Evolutionary conservation across 2,329 filamentous ascomycete genomes (phyloP).

Genomic region (Fusarium miscanthi): DNA sequence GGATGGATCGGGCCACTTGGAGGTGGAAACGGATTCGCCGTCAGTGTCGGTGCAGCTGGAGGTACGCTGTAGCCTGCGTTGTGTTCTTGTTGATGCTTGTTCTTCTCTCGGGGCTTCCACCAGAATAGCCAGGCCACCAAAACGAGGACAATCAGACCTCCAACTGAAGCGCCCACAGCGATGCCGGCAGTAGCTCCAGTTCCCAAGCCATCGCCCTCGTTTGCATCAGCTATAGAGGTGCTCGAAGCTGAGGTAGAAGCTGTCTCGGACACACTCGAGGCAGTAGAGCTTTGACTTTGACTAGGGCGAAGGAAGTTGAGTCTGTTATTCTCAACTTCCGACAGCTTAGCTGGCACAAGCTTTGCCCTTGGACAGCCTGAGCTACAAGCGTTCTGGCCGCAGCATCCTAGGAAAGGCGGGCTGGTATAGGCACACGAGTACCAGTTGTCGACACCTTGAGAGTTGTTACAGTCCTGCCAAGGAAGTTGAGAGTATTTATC

Average conservation of each 20-base stretch:
- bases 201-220: slow-evolving; percentile 18
- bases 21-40: slow-evolving; percentile 28
- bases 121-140: slow-evolving; percentile 39
- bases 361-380: slow-evolving; percentile 22
- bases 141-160: slow-evolving; percentile 23
- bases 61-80: neutral
- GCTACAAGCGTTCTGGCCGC: slow-evolving; percentile 42
- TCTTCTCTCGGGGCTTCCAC: slow-evolving; percentile 40
- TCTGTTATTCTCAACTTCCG: slow-evolving; percentile 20
- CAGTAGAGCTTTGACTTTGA: neutral
- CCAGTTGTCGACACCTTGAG: slow-evolving; percentile 43
- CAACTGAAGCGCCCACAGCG: slow-evolving; percentile 30
- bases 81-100: slow-evolving; percentile 2
- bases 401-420: slow-evolving; percentile 56
- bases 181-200: slow-evolving; percentile 40
- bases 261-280: slow-evolving; percentile 7
- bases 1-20: neutral
- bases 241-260: slow-evolving; percentile 14
- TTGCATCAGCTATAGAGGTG: neutral
- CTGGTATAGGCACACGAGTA: slow-evolving; percentile 49
- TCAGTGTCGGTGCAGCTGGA: slow-evolving; percentile 11
- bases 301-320: slow-evolving; percentile 31
- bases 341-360: slow-evolving; percentile 29
- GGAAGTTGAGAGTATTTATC: slow-evolving; percentile 47
- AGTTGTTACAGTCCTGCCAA: slow-evolving; percentile 48